These are phyloP conservation scores for Fusarium luffae DNA, from an alignment of 2,329 filamentous ascomycete genomes.

Conservation along the genomic window DNA sequence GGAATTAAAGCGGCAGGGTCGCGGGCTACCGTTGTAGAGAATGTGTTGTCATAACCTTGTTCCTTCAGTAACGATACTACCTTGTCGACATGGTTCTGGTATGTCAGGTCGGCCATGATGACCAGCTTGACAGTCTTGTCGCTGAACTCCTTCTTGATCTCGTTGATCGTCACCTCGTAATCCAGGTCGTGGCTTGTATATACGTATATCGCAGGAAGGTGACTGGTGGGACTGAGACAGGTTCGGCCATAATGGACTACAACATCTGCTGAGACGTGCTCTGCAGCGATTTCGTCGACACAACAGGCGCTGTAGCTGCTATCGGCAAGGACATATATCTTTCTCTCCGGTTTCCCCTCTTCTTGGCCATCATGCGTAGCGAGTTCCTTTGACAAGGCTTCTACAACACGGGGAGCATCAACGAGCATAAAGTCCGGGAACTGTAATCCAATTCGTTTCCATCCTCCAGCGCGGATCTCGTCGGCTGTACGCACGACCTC, in stretches of 20 bases:
- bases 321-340: constrained; percentile 88
- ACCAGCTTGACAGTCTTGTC: constrained; percentile 73
- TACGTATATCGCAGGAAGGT: constrained; percentile 88
- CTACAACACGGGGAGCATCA: constrained; percentile 84
- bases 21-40: constrained; percentile 78
- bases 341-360: constrained; percentile 27
- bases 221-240: constrained; percentile 88
- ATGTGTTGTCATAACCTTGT: constrained; percentile 75
- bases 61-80: constrained; percentile 66
- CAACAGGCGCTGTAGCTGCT: constrained; percentile 98
- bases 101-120: constrained; percentile 91
- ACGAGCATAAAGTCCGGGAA: constrained; percentile 94
- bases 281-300: constrained; percentile 95
- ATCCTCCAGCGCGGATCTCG: constrained; percentile 78
- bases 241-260: constrained; percentile 95
- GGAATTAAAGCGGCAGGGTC: constrained; percentile 84
- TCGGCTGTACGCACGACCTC: constrained; percentile 83
- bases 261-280: constrained; percentile 90
- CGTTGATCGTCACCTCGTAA: constrained; percentile 63
- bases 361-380: constrained; percentile 14
- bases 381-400: constrained; percentile 56
- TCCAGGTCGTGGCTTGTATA: constrained; percentile 82
- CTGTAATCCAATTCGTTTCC: constrained; percentile 86
- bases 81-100: constrained; percentile 75
- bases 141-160: constrained; percentile 76